These are phyloP conservation scores for Colletotrichum limetticola DNA, from an alignment of 2,329 filamentous ascomycete species.

Conservation along the genomic window DNA sequence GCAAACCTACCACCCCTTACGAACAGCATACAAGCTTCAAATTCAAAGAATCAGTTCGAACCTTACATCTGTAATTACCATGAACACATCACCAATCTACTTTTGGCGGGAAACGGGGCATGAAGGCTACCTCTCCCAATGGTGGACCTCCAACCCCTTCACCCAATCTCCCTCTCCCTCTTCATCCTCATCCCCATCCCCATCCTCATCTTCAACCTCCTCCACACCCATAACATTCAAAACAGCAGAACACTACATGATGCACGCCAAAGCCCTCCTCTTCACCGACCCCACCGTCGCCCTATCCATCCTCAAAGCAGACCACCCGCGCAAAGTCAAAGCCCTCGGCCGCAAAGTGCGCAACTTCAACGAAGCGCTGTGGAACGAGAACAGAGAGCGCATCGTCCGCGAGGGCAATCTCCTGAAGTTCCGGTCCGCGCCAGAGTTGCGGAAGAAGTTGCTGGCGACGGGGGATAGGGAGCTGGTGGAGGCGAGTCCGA, in stretches of 20 bases:
- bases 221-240: slow-evolving; percentile 51
- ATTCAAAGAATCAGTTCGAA: not conserved
- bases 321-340: slow-evolving; percentile 59
- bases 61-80: not conserved
- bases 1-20: no score
- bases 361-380: slow-evolving; percentile 61
- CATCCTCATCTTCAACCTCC: slow-evolving; percentile 53
- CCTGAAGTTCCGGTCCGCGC: slow-evolving; percentile 66
- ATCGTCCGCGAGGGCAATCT: slow-evolving; percentile 69
- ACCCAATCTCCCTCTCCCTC: slow-evolving; percentile 55
- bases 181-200: slow-evolving; percentile 43
- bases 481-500: slow-evolving; percentile 71
- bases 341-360: slow-evolving; percentile 65
- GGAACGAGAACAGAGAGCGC: slow-evolving; percentile 60
- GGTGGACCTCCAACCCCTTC: slow-evolving; percentile 56
- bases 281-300: slow-evolving; percentile 58
- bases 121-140: slow-evolving; percentile 70
- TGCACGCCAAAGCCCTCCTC: slow-evolving; percentile 63
- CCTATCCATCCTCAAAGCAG: slow-evolving; percentile 58
- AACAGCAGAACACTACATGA: slow-evolving; percentile 69
- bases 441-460: slow-evolving; percentile 58
- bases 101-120: slow-evolving; percentile 61
- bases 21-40: not conserved
- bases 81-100: slow-evolving; percentile 44
- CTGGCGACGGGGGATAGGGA: slow-evolving; percentile 68